Percentiles rank a stretch among this genome's conserved stretches.
Conservation (phyloP, 768 basidiomycete species). For the Austroboletus festivus region DNA sequence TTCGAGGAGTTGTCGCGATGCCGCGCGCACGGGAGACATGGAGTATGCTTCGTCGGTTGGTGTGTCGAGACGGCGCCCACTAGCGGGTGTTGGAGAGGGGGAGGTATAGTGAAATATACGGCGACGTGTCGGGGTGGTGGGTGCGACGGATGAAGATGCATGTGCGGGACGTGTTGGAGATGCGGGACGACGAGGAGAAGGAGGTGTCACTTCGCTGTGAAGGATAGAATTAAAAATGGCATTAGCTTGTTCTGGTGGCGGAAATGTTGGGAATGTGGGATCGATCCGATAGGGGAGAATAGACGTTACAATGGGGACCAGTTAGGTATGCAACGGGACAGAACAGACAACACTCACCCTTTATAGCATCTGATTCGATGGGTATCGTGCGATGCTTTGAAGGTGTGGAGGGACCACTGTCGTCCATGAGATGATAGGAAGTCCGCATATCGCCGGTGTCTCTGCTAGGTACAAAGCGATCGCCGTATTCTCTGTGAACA, state of each 20-base stretch:
- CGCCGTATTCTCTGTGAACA: slow-evolving; percentile 42
- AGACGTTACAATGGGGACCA: slow-evolving; percentile 4
- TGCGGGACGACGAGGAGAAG: slow-evolving; percentile 56
- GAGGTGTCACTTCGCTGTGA: slow-evolving; percentile 74
- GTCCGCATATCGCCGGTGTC: slow-evolving; percentile 60
- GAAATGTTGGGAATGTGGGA: slow-evolving; percentile 8
- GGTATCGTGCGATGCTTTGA: slow-evolving; percentile 63
- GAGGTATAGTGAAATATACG: slow-evolving; percentile 71
- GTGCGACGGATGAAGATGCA: slow-evolving; percentile 36
- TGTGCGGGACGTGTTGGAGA: slow-evolving; percentile 55
- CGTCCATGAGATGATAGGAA: slow-evolving; percentile 58
- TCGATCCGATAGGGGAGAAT: slow-evolving; percentile 16
- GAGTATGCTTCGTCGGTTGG: slow-evolving; percentile 88
- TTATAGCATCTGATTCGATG: slow-evolving; percentile 71
- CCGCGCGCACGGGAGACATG: slow-evolving; percentile 82
- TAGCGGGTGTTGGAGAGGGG: slow-evolving; percentile 51
- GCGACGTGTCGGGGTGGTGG: slow-evolving; percentile 46
- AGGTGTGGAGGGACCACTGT: slow-evolving; percentile 53
- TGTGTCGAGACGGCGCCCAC: slow-evolving; percentile 61
- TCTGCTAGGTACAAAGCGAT: slow-evolving; percentile 64
- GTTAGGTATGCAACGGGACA: background rate
- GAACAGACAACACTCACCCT: slow-evolving; percentile 44
- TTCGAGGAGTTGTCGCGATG: slow-evolving; percentile 77
- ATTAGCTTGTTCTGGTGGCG: slow-evolving; percentile 72
- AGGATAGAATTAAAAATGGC: slow-evolving; percentile 75